These are phyloP conservation scores for Alisma plantagoaquatica DNA, from an alignment of 106 monocot genomes.

Conservation along the genomic window DNA sequence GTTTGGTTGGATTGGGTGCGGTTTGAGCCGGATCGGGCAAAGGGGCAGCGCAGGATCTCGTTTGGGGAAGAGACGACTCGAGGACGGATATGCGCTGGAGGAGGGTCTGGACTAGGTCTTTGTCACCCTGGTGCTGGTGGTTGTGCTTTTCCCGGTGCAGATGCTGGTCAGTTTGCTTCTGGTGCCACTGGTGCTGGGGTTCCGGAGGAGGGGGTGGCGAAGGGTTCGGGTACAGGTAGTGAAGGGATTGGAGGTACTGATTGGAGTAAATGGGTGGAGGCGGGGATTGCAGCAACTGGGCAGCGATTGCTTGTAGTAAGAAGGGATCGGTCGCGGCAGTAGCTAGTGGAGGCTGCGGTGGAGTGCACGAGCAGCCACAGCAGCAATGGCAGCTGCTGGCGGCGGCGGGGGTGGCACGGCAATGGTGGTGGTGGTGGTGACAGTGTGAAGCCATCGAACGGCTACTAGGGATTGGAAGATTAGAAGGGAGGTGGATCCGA, in stretches of 20 bases:
- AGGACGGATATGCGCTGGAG: slow-evolving; percentile 21
- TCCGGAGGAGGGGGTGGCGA: neutral
- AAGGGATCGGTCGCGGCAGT: slow-evolving; percentile 21
- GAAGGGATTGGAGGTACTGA: slow-evolving; percentile 9
- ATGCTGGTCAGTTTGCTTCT: neutral
- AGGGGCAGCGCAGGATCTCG: slow-evolving; percentile 3
- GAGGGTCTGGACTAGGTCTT: slow-evolving; percentile 35
- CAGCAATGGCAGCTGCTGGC: slow-evolving; percentile 12
- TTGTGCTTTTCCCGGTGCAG: too few relatives aligned
- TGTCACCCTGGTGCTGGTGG: too few relatives aligned
- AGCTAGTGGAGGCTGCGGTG: slow-evolving; percentile 6
- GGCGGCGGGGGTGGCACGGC: slow-evolving; percentile 11
- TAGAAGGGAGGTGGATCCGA: neutral
- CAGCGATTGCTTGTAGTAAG: slow-evolving; percentile 33
- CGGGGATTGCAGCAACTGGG: slow-evolving; percentile 24
- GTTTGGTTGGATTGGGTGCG: neutral
- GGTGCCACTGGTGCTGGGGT: neutral
- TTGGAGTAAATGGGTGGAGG: neutral
- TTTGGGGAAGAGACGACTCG: slow-evolving; percentile 19
- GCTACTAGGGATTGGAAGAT: neutral
- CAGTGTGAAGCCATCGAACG: too few relatives aligned
- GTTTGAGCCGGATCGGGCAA: neutral
- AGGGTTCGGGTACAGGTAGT: slow-evolving; percentile 2
- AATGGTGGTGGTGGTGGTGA: slow-evolving; percentile 16
- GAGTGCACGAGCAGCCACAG: slow-evolving; percentile 8